Base-by-base conservation (phyloP, 768 basidiomycete genomes). In the Neoboletus subvelutipes region DNA sequence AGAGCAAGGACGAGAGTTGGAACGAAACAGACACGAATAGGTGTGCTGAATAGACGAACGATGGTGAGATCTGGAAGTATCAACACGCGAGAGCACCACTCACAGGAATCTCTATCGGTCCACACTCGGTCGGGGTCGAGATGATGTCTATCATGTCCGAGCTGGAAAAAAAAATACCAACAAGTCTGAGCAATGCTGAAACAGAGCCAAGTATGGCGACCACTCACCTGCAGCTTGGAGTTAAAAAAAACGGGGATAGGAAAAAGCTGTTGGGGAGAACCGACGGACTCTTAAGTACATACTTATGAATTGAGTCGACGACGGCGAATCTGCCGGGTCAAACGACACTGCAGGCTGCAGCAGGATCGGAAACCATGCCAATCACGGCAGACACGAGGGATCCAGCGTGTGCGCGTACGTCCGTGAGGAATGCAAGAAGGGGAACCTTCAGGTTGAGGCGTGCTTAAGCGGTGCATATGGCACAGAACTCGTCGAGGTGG, bases 1-100 rank as follows among this genome's bases (percentile, higher is more conserved):
- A 20, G 39, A 41, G 11, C 55, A 56, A 29, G 68, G 64, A 50
- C 52, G 64, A 4, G 47, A 7, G 40, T 68, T 68, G 51, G 63
- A 64, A 15, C 34, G 29, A 34, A 63, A 34, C 22, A 64, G 29
- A 18, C n/a, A n/a, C 10, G 34, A 41, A 52, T 59, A 57, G 33
- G 50, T 22, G 15, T 52, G 45, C 67, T 62, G 47, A n/a, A 48
- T n/a, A 40, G 28, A 22, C 9, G 1, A 18, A 29, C 6, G 47
- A 55, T 40, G 37, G 45, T 34, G 48, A 51, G 37, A 47, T 11
- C 6, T 15, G 15, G 3, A 26, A 6, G 22, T 2, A 7, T 9
- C 17, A 5, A 13, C 6, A 31, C 5, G 10, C 18, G 8, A 0
- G n/a, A 12, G 43, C 42, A 43, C 26, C 17, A 62, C 67, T 54